Evolutionary conservation across 345 rosid species (phyloP).

Genomic region (Moricandia moricandioides): DNA sequence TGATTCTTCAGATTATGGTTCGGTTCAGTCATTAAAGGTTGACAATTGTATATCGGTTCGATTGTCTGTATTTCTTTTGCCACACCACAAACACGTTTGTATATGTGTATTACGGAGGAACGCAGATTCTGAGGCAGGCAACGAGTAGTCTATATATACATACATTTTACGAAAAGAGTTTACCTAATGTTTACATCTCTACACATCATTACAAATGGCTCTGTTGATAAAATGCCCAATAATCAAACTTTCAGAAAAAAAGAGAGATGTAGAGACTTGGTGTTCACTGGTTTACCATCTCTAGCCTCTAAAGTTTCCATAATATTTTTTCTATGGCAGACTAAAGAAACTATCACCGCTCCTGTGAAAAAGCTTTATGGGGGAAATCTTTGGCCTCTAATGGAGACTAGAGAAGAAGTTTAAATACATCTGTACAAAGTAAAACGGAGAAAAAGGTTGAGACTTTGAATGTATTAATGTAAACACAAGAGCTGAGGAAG

Average conservation of each 20-base stretch:
- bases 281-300: not conserved
- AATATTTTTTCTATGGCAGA: not conserved
- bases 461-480: not conserved
- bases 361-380: slow-evolving; percentile 2
- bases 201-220: slow-evolving; percentile 15
- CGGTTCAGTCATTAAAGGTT: no score
- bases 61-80: no score
- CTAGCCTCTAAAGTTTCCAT: slow-evolving; percentile 18
- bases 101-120: not conserved
- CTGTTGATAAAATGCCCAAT: slow-evolving; percentile 3
- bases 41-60: no score
- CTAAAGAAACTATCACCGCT: not conserved
- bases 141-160: not conserved
- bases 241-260: slow-evolving; percentile 1
- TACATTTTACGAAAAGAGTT: slow-evolving; percentile 3
- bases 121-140: not conserved
- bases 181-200: slow-evolving; percentile 28
- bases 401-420: slow-evolving; percentile 18
- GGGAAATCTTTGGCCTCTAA: slow-evolving; percentile 5
- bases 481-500: not conserved
- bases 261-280: not conserved
- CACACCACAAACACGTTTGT: no score
- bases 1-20: no score
- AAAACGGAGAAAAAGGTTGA: not conserved
- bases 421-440: slow-evolving; percentile 14